Evolutionary conservation across 177 flowering plant genomes (phyloP).

Genomic region (Vitis hybrid): DNA sequence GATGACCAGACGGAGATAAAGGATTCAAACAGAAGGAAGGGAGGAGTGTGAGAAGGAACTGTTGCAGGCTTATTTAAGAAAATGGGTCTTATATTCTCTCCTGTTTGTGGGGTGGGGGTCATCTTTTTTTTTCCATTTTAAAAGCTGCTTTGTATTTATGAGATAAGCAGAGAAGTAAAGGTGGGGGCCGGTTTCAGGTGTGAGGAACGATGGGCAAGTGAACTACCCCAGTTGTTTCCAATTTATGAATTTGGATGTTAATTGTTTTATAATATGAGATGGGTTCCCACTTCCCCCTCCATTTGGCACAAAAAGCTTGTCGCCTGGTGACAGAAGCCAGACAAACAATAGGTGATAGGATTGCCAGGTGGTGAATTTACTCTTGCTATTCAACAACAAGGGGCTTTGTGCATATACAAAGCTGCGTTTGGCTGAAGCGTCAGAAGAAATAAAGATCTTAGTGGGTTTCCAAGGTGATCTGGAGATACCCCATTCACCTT

Average conservation of each 20-base stretch:
- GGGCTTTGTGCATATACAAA: conserved; percentile 14
- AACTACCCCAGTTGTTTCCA: conserved; percentile 11
- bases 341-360: conserved; percentile 18
- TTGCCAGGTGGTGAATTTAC: conserved; percentile 29
- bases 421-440: conserved; percentile 18
- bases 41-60: neutral
- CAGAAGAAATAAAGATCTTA: conserved; percentile 19
- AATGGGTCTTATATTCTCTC: conserved; percentile 23
- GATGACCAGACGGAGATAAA: conserved; percentile 27
- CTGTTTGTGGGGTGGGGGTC: conserved; percentile 25
- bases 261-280: neutral
- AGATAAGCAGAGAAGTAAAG: conserved; percentile 32
- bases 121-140: conserved; percentile 21
- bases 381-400: conserved; percentile 27
- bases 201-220: conserved; percentile 18
- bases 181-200: conserved; percentile 22
- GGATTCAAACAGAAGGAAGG: conserved; percentile 7
- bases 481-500: conserved; percentile 2
- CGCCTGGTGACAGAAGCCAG: conserved; percentile 19
- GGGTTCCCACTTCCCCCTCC: neutral
- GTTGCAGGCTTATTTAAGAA: conserved; percentile 1
- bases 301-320: conserved; percentile 15
- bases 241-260: conserved; percentile 2
- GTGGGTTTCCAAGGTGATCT: conserved; percentile 13
- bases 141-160: conserved; percentile 37